These are phyloP conservation scores for Neurospora sublineolata DNA, from an alignment of 495 filamentous ascomycete genomes.

Conservation along the genomic window DNA sequence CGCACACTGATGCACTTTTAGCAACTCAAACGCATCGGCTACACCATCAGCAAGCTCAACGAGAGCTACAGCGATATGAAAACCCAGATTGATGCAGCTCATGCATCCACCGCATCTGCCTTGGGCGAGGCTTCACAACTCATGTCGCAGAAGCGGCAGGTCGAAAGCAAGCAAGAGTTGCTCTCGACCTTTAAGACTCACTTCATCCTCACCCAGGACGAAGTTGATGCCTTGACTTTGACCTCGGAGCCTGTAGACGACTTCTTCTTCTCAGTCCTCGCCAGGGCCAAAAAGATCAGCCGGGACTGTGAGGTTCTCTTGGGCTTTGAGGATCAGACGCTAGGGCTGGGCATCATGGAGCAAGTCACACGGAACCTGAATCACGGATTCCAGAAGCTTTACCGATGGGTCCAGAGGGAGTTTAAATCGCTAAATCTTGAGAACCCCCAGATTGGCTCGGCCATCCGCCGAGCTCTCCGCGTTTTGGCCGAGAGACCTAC, in stretches of 20 bases:
- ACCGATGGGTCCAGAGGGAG: conserved; percentile 87
- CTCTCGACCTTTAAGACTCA: conserved; percentile 74
- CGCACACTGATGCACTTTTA: conserved; percentile 1
- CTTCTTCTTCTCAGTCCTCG: conserved; percentile 70
- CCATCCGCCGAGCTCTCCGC: conserved; percentile 73
- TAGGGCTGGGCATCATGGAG: conserved; percentile 85
- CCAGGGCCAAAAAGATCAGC: conserved; percentile 75
- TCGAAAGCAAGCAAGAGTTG: conserved; percentile 77
- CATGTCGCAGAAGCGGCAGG: conserved; percentile 59
- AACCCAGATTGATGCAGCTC: conserved; percentile 60
- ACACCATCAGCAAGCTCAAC: conserved; percentile 66
- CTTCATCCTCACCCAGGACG: conserved; percentile 74
- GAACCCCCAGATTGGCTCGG: conserved; percentile 80
- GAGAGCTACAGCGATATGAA: conserved; percentile 73
- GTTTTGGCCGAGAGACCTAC: conserved; percentile 83
- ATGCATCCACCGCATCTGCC: conserved; percentile 61
- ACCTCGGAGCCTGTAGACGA: conserved; percentile 74
- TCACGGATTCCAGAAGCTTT: conserved; percentile 85
- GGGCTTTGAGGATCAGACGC: conserved; percentile 76
- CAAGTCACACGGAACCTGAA: conserved; percentile 78
- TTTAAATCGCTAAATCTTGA: conserved; percentile 89
- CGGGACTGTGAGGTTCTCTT: conserved; percentile 80
- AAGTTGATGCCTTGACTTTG: conserved; percentile 58
- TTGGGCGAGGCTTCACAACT: conserved; percentile 69
- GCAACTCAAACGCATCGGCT: conserved; percentile 82